Evolutionary conservation across 1,139 yeast species (phyloP).

Genomic region (Diutina catenulata): DNA sequence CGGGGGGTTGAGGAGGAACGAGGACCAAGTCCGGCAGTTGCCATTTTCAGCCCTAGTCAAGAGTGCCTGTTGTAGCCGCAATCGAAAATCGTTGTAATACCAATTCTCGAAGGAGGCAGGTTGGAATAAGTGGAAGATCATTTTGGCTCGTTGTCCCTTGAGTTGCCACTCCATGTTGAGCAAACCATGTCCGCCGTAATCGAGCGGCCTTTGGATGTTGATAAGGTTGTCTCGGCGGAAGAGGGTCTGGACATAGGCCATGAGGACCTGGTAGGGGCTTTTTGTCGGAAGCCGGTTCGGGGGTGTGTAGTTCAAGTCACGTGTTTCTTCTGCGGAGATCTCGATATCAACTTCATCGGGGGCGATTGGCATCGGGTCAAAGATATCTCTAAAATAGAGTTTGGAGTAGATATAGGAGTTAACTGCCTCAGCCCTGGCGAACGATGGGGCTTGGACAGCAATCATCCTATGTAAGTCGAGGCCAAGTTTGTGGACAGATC

Average conservation of each 20-base stretch:
- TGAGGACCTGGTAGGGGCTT: too few relatives aligned
- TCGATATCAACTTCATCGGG: neutral
- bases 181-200: neutral
- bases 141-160: slow-evolving; percentile 3
- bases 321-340: neutral
- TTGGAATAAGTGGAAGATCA: neutral
- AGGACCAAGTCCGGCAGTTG: too few relatives aligned
- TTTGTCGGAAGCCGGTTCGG: too few relatives aligned
- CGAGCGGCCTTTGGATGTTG: neutral
- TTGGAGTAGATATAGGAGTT: neutral
- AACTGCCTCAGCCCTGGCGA: neutral
- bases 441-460: too few relatives aligned
- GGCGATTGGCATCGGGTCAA: neutral
- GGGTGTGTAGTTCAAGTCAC: too few relatives aligned
- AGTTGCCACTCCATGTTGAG: neutral
- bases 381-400: neutral
- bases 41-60: too few relatives aligned
- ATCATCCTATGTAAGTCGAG: too few relatives aligned
- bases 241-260: too few relatives aligned
- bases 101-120: neutral
- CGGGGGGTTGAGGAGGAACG: too few relatives aligned
- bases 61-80: neutral
- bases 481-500: neutral
- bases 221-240: too few relatives aligned
- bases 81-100: neutral